phyloP scores from a whole-genome alignment of 73 alveolate genomes.

The Paramecium caudatum region DNA sequence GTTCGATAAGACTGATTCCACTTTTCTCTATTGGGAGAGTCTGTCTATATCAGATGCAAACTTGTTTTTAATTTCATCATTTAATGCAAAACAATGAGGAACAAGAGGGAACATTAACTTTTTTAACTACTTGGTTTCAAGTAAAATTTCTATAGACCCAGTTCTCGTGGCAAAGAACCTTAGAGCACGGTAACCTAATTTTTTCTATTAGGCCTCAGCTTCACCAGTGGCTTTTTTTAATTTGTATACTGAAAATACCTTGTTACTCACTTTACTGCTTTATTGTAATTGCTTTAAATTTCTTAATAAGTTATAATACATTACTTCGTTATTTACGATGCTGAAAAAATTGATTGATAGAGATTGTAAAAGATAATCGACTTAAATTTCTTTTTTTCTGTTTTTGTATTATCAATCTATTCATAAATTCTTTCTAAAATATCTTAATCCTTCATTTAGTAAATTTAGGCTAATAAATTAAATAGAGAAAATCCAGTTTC shows the following conservation, averaged over 20 bases:
- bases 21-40: slow-evolving; percentile 24
- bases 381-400: slow-evolving; percentile 17
- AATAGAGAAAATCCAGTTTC: slow-evolving; percentile 51
- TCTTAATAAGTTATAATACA: background rate
- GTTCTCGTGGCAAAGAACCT: slow-evolving; percentile 62
- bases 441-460: slow-evolving; percentile 26
- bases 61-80: slow-evolving; percentile 31
- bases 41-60: slow-evolving; percentile 24
- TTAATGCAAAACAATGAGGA: slow-evolving; percentile 65
- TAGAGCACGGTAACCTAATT: slow-evolving; percentile 64
- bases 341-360: slow-evolving; percentile 6
- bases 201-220: slow-evolving; percentile 31
- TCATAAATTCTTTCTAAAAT: slow-evolving; percentile 59
- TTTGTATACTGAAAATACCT: background rate
- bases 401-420: slow-evolving; percentile 15
- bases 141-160: slow-evolving; percentile 25
- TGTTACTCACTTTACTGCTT: background rate
- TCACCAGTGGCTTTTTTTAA: background rate
- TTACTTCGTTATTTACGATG: slow-evolving; percentile 34
- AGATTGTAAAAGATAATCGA: background rate
- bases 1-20: slow-evolving; percentile 21
- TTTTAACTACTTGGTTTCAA: background rate
- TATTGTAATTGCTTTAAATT: background rate
- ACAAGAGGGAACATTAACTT: slow-evolving; percentile 36
- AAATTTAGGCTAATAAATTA: slow-evolving; percentile 29